A percentile compares a stretch with the other conserved stretches of the same genome.
phyloP scores from a whole-genome alignment of 78 protist genomes.

The Anaeramoeba flamelloides region DNA sequence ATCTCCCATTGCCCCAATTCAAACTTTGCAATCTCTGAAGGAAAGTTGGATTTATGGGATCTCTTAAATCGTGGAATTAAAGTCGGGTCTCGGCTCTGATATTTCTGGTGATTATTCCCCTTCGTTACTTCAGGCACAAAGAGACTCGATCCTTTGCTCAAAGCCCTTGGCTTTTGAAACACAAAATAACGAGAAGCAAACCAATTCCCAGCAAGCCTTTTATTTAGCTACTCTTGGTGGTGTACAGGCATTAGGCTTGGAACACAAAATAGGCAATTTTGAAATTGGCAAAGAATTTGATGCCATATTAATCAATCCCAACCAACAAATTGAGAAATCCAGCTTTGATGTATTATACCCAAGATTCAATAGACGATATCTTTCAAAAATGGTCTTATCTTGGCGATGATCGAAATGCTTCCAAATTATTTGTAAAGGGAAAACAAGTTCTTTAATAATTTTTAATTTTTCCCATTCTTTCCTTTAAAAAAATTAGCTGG shows the following conservation, averaged over 20 bases:
- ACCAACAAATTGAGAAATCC: conserved; percentile 5
- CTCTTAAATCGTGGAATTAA: conserved; percentile 6
- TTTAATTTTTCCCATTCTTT: too few relatives aligned
- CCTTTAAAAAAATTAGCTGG: too few relatives aligned
- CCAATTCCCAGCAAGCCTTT: too few relatives aligned
- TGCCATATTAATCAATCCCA: conserved; percentile 54
- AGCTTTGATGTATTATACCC: conserved; percentile 44
- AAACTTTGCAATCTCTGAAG: conserved; percentile 36
- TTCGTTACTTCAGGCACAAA: conserved; percentile 44
- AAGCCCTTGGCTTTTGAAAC: conserved; percentile 47
- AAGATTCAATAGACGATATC: conserved; percentile 20
- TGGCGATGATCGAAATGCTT: conserved; percentile 76
- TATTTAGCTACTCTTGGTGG: conserved; percentile 45
- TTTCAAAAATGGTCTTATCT: conserved; percentile 45
- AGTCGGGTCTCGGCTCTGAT: conserved; percentile 64
- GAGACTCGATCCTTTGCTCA: conserved; percentile 45
- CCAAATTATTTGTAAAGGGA: too few relatives aligned
- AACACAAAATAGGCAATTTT: conserved; percentile 35
- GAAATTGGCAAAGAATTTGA: conserved; percentile 50
- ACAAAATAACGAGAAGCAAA: too few relatives aligned
- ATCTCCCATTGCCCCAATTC: conserved; percentile 57
- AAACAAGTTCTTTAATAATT: too few relatives aligned
- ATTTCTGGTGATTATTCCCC: conserved; percentile 47
- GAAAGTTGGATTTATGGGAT: conserved; percentile 28
- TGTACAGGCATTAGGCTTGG: conserved; percentile 31